These are phyloP conservation scores for Emergomyces orientalis DNA, from an alignment of 2,329 filamentous ascomycete species.

Conservation along the genomic window DNA sequence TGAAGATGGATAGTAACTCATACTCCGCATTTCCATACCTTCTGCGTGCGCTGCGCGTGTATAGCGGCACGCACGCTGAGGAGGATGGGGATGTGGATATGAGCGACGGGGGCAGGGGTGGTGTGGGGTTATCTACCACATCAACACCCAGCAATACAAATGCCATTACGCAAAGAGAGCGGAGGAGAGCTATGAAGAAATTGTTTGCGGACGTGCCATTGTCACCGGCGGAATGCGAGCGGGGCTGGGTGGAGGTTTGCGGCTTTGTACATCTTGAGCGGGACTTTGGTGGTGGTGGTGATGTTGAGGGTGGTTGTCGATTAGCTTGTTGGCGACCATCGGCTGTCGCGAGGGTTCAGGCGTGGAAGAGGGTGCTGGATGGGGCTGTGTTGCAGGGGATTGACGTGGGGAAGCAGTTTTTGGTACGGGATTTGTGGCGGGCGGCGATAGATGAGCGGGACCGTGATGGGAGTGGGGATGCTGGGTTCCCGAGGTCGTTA, in stretches of 20 bases:
- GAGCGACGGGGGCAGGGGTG: constrained; percentile 14
- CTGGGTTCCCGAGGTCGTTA: constrained; percentile 24
- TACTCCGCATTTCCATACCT: constrained; percentile 25
- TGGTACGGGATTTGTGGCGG: constrained; percentile 35
- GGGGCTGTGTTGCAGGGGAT: constrained; percentile 33
- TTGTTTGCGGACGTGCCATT: constrained; percentile 45
- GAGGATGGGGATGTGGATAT: constrained; percentile 13
- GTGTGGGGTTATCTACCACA: constrained; percentile 11
- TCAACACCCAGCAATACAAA: constrained; percentile 17
- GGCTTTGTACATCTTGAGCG: constrained; percentile 41
- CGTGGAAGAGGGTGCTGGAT: constrained; percentile 41
- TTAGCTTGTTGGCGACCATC: constrained; percentile 39
- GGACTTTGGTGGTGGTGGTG: neutral
- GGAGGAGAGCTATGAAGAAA: constrained; percentile 25
- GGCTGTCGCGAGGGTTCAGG: constrained; percentile 37
- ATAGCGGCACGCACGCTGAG: constrained; percentile 17
- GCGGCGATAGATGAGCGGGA: constrained; percentile 23
- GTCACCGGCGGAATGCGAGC: constrained; percentile 43
- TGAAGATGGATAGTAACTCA: constrained; percentile 24
- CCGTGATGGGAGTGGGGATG: constrained; percentile 26
- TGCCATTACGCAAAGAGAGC: constrained; percentile 22
- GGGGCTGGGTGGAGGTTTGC: constrained; percentile 43
- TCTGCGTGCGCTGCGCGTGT: constrained; percentile 24
- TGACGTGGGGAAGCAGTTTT: constrained; percentile 33
- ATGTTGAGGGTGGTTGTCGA: neutral